phyloP scores from a whole-genome alignment of 2,329 filamentous ascomycete genomes.

The Botryotinia narcissicola region DNA sequence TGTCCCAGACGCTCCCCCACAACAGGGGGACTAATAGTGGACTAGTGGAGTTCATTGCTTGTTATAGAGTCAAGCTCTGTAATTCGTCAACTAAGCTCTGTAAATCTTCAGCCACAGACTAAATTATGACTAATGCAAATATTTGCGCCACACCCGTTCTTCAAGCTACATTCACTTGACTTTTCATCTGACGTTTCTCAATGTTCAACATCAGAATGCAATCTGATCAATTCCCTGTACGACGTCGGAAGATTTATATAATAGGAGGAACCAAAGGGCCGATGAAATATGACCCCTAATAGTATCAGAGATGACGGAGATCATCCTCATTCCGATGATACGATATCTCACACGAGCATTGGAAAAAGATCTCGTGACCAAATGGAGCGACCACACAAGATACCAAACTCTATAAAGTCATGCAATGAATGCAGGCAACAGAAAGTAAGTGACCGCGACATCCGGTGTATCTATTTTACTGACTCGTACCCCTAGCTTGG shows the following conservation, averaged over 20 bases:
- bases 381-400: slow-evolving; percentile 10
- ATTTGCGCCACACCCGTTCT: background rate
- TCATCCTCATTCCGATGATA: slow-evolving; percentile 13
- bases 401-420: slow-evolving; percentile 19
- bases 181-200: background rate
- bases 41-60: background rate
- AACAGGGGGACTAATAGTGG: background rate
- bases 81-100: background rate
- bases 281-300: slow-evolving; percentile 5
- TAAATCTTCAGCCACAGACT: background rate
- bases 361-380: slow-evolving; percentile 20
- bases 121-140: background rate
- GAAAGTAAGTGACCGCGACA: slow-evolving; percentile 50
- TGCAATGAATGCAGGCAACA: slow-evolving; percentile 61
- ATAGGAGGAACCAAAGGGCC: background rate
- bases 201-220: slow-evolving; percentile 5
- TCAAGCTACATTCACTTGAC: background rate
- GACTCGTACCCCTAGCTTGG: slow-evolving; percentile 49
- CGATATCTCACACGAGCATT: background rate
- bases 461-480: slow-evolving; percentile 1
- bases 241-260: background rate
- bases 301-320: slow-evolving; percentile 9
- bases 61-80: background rate
- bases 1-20: background rate
- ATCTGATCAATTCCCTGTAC: background rate